Base-by-base conservation (phyloP, 371 early-diverging fungal species). In the Mortierella sp. region DNA sequence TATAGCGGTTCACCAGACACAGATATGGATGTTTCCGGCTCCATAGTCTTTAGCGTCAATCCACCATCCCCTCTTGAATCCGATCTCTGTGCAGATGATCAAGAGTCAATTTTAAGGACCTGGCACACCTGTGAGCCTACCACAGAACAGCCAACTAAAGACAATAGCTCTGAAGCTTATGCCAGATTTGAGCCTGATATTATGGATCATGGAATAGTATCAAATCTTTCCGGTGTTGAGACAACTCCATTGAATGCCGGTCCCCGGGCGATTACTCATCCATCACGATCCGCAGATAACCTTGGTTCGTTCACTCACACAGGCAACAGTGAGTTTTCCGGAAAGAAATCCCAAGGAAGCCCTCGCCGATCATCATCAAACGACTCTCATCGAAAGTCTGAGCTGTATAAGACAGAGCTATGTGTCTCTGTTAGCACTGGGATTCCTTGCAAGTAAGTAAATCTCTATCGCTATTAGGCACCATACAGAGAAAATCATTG, bases 371-470 rank as follows among this genome's bases (percentile, higher is more conserved):
- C 66, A 8, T 35, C 49, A 15, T 49, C 54, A 40, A 67, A 71
- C 34, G 81, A 80, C n/a, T 19, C 19, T 1, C 60, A 83, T 43
- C 92, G 94, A 62, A 91, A 92, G 64, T 76, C 86, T 8, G 89
- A 89, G 47, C 85, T 99, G 12, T 99, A 97, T 90, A 98, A 98
- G 86, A 99, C 99, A 5, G 99, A 99, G 85, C 88, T 98, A 62
- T 99, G 99, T 82, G 90, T 96, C 40, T 94, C 94, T 42, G 95
- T 92, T 87, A 92, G 91, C 83, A 96, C 95, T 64, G 94, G 91
- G 10, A 94, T 95, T 6, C 83, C 87, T n/a, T 99, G 99, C 89
- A 90, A 92, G 88, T 90, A 89, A 56, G 75, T 32, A 22, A 26
- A 8, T 15, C 34, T 3, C 31, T 28, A 15, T 31, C 26, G 51